These are phyloP conservation scores for Heliamphora exappendiculata DNA, from an alignment of 148 eudicot species.

Conservation along the genomic window DNA sequence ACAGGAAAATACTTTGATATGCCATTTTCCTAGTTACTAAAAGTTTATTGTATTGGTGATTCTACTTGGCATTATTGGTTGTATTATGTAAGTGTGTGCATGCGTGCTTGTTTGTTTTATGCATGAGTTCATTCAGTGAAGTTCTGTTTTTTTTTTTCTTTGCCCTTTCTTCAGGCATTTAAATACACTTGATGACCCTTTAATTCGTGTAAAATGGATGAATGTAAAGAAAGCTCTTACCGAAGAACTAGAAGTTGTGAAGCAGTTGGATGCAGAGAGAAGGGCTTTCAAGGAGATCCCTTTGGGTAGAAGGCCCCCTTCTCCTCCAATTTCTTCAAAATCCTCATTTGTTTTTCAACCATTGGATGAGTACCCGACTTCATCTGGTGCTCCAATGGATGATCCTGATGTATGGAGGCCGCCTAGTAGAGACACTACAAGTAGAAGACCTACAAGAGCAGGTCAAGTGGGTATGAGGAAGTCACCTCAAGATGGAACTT, in stretches of 20 bases:
- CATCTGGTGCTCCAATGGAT: slow-evolving; percentile 70
- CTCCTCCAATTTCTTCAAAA: slow-evolving; percentile 87
- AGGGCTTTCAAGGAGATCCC: slow-evolving; percentile 81
- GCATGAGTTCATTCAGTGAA: background rate
- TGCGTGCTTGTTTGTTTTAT: background rate
- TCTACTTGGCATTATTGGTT: no score
- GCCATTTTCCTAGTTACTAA: background rate
- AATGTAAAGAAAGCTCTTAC: slow-evolving; percentile 84
- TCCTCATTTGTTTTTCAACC: slow-evolving; percentile 95
- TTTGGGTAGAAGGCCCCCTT: slow-evolving; percentile 79
- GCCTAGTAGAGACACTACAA: slow-evolving; percentile 67
- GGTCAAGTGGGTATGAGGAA: slow-evolving; percentile 68
- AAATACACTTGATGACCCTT: slow-evolving; percentile 79
- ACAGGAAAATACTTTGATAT: background rate
- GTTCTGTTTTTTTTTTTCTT: background rate
- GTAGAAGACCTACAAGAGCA: slow-evolving; percentile 66
- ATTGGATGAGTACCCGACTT: slow-evolving; percentile 87
- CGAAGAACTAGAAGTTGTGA: slow-evolving; percentile 94
- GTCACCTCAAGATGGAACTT: slow-evolving; percentile 81
- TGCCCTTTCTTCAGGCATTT: slow-evolving; percentile 48
- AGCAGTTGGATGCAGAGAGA: slow-evolving; percentile 91
- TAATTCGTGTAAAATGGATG: slow-evolving; percentile 87
- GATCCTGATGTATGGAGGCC: slow-evolving; percentile 99
- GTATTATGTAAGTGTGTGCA: background rate
- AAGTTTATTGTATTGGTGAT: background rate